phyloP scores from a whole-genome alignment of 2,329 filamentous ascomycete species.

The Aspergillus neoniger region DNA sequence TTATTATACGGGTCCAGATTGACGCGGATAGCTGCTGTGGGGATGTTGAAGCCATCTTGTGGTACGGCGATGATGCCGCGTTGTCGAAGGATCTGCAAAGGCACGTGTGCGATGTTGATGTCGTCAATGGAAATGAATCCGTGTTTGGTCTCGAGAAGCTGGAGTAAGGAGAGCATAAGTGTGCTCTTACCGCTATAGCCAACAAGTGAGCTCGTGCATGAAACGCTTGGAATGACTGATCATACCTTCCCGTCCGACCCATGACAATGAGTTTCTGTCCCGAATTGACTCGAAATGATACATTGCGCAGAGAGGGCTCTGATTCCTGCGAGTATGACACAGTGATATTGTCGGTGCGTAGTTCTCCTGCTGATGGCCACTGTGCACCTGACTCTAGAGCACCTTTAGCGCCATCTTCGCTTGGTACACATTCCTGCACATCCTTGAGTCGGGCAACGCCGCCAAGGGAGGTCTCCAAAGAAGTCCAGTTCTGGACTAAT shows the following conservation, averaged over 20 bases:
- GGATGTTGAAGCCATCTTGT: constrained; percentile 2
- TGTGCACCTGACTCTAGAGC: not conserved
- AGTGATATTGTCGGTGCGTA: not conserved
- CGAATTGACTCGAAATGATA: not conserved
- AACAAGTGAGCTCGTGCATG: not conserved
- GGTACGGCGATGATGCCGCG: constrained; percentile 4
- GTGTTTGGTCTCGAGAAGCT: not conserved
- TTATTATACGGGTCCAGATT: not conserved
- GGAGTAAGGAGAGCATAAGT: not conserved
- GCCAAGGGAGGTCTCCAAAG: constrained; percentile 57
- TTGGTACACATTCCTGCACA: not conserved
- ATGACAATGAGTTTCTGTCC: constrained; percentile 2
- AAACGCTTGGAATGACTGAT: not conserved
- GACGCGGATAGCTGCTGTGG: not conserved
- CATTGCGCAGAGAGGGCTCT: not conserved
- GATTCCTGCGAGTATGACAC: not conserved
- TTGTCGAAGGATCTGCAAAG: not conserved
- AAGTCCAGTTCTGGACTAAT: constrained; percentile 52
- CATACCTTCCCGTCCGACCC: constrained; percentile 9
- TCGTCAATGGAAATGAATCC: not conserved
- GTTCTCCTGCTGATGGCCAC: not conserved
- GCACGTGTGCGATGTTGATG: not conserved
- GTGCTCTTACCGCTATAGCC: constrained; percentile 8
- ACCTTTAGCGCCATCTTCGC: not conserved
- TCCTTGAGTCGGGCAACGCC: constrained; percentile 37